Evolutionary conservation across 176 grass and related monocot genomes (phyloP).

Genomic region (Panicum miliaceum): DNA sequence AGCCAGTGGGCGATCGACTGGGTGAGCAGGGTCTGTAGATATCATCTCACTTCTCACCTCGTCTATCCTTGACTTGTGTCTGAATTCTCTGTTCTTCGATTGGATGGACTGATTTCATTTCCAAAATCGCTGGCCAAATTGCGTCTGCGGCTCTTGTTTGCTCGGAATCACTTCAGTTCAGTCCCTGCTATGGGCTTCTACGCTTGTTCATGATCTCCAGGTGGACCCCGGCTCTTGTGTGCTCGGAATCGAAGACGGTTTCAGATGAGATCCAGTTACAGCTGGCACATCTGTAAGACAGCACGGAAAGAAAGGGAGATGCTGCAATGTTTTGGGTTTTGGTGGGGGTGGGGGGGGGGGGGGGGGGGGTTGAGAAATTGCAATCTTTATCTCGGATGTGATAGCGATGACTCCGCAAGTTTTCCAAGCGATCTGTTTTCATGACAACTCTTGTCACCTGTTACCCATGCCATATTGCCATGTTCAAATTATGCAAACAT

Average conservation of each 20-base stretch:
- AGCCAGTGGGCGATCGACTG: slow-evolving; percentile 1
- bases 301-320: neutral
- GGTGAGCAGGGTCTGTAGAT: slow-evolving; percentile 41
- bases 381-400: neutral
- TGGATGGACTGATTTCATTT: slow-evolving; percentile 23
- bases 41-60: neutral
- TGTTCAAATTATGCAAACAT: neutral
- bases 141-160: neutral
- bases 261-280: neutral
- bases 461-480: neutral
- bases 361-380: neutral
- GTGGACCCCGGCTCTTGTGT: neutral
- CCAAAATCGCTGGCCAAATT: neutral
- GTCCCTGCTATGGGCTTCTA: neutral
- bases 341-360: too few species aligned
- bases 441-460: neutral
- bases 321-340: too few species aligned
- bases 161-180: neutral
- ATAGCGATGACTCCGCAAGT: neutral
- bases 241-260: neutral
- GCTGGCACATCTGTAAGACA: neutral
- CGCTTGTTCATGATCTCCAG: neutral
- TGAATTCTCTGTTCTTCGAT: slow-evolving; percentile 12
- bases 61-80: neutral
- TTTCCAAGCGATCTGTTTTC: neutral